Evolutionary conservation across 164 flowering plant genomes (phyloP), one percentile per base, ranked within the genome.

Genomic region (Sedum album): DNA sequence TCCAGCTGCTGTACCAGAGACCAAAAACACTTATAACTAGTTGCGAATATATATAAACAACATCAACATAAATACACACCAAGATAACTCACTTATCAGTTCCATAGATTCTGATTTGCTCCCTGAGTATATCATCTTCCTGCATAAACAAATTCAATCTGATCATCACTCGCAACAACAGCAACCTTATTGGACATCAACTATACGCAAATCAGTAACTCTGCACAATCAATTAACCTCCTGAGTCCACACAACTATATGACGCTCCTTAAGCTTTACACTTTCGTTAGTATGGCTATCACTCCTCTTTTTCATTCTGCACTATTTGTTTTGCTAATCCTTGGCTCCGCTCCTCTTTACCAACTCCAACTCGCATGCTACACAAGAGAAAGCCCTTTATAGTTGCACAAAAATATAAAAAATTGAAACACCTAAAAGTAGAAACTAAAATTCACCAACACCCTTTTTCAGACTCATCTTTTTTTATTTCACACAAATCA

Each of bases 121-220:
- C 86, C 1, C 98, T 72, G 33, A 93, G 87, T 36, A 93, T 81
- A 75, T 90, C 96, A 77, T 93, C 98, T 73, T 93, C 98, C 96
- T 93, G 84, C 70, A 79, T 49, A 61, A 70, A 74, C 57, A 44
- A 44, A 69, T 60, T 73, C 66, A 66, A 31, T 55, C 65, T 28
- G 73, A 68, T 61, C 33, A 46, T 7, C 61, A n/a, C 38, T 66
- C 60, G 42, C 17, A 11, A 23, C 5, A 44, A 64, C 41, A 26
- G 49, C 23, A 67, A 55, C n/a, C 64, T 30, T 25, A 51, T 30
- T 17, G 61, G 41, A 21, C 15, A 49, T 11, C 51, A 2, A 46
- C 53, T 42, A 71, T 18, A 17, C 26, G 28, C 31, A 57, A 44
- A 44, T 15, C 48, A 17, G 48, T 44, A 14, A 44, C 48, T 44